Base-by-base conservation (phyloP, 495 filamentous ascomycete genomes). In the Xylaria intraflava region DNA sequence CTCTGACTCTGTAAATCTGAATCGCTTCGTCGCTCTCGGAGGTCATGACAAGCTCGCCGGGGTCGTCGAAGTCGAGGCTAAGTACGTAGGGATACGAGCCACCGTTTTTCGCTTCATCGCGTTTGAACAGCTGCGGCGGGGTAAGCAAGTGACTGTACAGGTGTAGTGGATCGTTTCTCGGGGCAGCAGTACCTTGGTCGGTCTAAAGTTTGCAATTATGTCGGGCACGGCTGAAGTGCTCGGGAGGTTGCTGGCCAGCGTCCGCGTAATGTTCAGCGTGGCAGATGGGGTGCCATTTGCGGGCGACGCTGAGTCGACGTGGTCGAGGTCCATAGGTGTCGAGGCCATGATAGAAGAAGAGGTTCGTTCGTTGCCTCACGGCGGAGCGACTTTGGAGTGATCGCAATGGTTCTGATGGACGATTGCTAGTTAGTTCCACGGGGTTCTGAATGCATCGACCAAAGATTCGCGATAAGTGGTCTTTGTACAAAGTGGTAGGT, bases 41-140 rank as follows among this genome's bases (percentile, higher is more conserved):
- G 0, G 90, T 84, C 64, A 97, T 88, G 36, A 91, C 76, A 35
- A 88, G 86, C 58, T 95, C 90, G 62, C 93, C 93, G 22, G 85
- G 84, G 73, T 96, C 90, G 70, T 97, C 91, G 62, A 96, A 97
- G 72, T 97, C 91, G 60, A 99, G 81, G 4, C 91, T 96, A 3
- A 78, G 63, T 22, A 80, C 71, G 29, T 68, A 62, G 10, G 72
- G 71, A 42, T 63, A 67, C 7, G 45, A 33, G 36, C 65, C 65
- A 46, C 65, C 68, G 9, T 73, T 71, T 56, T 75, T 76, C 7
- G 68, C 43, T 51, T 72, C 67, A 14, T 75, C 68, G 20, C 73
- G 69, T 31, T 56, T 66, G 49, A 78, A 76, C 6, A 75, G 59
- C 74, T 77, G n/a, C 9, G 16, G 29, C n/a, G n/a, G n/a, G n/a